Evolutionary conservation across 2,329 filamentous ascomycete species (phyloP).

Genomic region (Pestalotiopsis sp.): DNA sequence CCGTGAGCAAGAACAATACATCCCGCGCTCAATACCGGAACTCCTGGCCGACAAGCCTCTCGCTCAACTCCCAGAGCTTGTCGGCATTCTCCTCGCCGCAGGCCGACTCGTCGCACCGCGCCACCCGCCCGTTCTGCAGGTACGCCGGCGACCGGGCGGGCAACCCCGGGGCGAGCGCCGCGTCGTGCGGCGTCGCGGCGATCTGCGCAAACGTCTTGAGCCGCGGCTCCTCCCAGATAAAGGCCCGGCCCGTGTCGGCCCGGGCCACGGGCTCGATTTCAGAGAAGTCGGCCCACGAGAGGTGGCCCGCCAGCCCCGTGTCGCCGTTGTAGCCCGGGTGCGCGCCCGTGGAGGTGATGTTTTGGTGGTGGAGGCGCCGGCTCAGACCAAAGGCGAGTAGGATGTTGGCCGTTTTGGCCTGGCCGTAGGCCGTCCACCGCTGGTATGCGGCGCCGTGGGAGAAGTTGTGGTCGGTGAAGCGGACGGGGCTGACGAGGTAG

Average conservation of each 20-base stretch:
- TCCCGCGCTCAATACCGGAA: neutral
- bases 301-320: neutral
- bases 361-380: neutral
- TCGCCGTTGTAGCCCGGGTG: neutral
- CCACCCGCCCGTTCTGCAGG: neutral
- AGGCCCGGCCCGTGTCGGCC: neutral
- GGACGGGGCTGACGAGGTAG: conserved; percentile 4
- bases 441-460: neutral
- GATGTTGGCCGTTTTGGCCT: conserved; percentile 14
- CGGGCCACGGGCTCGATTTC: neutral
- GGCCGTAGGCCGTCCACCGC: conserved; percentile 6
- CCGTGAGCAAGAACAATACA: no score
- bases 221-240: neutral
- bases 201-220: conserved; percentile 1
- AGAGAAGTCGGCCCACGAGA: neutral
- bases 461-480: neutral
- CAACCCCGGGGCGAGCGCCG: neutral
- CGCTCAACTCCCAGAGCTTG: conserved; percentile 2
- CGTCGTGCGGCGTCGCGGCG: neutral
- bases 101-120: neutral
- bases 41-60: neutral
- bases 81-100: neutral
- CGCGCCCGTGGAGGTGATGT: neutral
- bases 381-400: neutral
- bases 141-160: neutral